A percentile compares a stretch with the other conserved stretches of the same genome.
Conservation (phyloP, 1,284 basidiomycete genomes). For the Pascua sp. region DNA sequence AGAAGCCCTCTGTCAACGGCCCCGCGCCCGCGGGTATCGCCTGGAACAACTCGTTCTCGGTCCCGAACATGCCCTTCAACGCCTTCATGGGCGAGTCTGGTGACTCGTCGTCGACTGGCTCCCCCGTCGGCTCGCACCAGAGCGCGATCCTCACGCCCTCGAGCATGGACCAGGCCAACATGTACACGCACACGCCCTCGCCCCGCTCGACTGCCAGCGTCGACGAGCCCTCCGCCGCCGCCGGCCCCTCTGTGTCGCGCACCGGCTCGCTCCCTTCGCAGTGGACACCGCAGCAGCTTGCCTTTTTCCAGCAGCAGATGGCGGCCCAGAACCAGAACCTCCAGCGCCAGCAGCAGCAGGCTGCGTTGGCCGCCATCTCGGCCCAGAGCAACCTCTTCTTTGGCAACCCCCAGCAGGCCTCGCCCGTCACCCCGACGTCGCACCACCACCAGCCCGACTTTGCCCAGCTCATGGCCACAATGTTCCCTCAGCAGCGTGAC, state of each 20-base stretch:
- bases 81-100: constrained; percentile 30
- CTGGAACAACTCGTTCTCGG: constrained; percentile 11
- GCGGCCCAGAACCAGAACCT: constrained; percentile 24
- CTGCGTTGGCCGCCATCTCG: constrained; percentile 2
- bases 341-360: constrained; percentile 18
- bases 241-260: constrained; percentile 3
- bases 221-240: constrained; percentile 12
- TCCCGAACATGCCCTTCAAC: constrained; percentile 21
- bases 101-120: constrained; percentile 19
- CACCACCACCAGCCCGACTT: constrained; percentile 16
- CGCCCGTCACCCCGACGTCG: neutral
- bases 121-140: constrained; percentile 20
- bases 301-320: constrained; percentile 28
- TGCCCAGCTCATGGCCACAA: constrained; percentile 27
- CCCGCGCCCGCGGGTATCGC: neutral
- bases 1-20: constrained; percentile 7
- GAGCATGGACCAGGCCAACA: constrained; percentile 6
- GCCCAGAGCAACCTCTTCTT: constrained; percentile 18
- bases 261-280: constrained; percentile 8
- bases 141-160: constrained; percentile 31
- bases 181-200: constrained; percentile 32
- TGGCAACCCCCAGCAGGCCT: constrained; percentile 9
- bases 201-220: constrained; percentile 23
- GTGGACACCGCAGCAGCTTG: constrained; percentile 28
- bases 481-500: constrained; percentile 30